A percentile compares a stretch with the other conserved stretches of the same genome.
Evolutionary conservation across 352 stramenopile species (phyloP).

Genomic region (Pythium monospermum): DNA sequence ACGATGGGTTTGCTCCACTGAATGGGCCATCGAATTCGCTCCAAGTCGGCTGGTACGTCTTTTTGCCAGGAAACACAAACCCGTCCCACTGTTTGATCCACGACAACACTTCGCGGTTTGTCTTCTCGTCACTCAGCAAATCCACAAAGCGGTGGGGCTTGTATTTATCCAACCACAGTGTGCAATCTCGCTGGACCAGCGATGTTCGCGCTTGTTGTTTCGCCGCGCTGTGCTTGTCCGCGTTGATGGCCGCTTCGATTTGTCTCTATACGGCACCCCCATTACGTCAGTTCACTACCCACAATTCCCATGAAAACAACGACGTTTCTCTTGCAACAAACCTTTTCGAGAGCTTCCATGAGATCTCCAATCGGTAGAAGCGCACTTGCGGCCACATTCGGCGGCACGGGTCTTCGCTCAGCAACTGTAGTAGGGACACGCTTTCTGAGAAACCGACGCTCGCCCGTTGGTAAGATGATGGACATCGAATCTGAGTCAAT

Average conservation of each 20-base stretch:
- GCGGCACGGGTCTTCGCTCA: conserved; percentile 8
- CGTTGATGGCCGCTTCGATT: conserved; percentile 51
- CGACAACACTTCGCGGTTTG: conserved; percentile 94
- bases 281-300: background rate
- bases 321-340: conserved; percentile 20
- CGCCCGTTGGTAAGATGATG: conserved; percentile 45
- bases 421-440: conserved; percentile 23
- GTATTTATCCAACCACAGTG: conserved; percentile 98
- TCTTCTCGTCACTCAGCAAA: conserved; percentile 94
- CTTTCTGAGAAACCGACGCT: conserved; percentile 65
- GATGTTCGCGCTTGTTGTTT: background rate
- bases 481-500: conserved; percentile 58
- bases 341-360: conserved; percentile 52
- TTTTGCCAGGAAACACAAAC: conserved; percentile 91
- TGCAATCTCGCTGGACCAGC: conserved; percentile 15
- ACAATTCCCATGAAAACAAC: background rate
- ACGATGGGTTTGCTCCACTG: conserved; percentile 6
- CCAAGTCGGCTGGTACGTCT: conserved; percentile 18
- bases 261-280: conserved; percentile 37
- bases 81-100: conserved; percentile 95
- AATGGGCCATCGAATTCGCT: conserved; percentile 13
- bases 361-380: conserved; percentile 50
- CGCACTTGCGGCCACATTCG: conserved; percentile 17
- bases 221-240: conserved; percentile 20
- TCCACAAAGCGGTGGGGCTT: conserved; percentile 91